Evolutionary conservation across 352 stramenopile genomes (phyloP).

Genomic region (Globisporangium nodosum): DNA sequence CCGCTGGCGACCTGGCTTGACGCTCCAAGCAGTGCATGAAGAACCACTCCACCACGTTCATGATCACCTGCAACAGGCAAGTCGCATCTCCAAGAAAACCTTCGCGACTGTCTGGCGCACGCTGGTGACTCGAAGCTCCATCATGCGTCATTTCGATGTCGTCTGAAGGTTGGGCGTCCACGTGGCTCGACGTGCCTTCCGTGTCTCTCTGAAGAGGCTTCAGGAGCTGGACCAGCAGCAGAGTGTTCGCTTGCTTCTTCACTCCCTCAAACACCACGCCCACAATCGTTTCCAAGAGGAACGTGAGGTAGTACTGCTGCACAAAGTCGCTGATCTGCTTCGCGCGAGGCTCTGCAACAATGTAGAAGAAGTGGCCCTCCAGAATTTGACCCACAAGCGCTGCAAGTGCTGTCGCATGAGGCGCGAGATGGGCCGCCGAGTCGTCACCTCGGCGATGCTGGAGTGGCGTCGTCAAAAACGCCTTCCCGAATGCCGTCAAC

Average conservation of each 20-base stretch:
- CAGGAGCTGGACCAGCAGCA: constrained; percentile 64
- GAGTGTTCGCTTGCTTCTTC: constrained; percentile 70
- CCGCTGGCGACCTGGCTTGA: neutral
- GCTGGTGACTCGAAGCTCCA: neutral
- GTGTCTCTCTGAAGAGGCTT: constrained; percentile 24
- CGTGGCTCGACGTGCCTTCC: neutral
- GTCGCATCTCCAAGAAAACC: constrained; percentile 1
- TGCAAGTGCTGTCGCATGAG: constrained; percentile 49
- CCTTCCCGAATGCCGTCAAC: constrained; percentile 57
- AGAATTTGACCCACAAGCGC: constrained; percentile 40
- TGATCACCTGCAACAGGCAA: constrained; percentile 45
- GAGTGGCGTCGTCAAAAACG: constrained; percentile 51
- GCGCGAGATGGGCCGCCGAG: constrained; percentile 37
- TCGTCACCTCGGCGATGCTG: constrained; percentile 71
- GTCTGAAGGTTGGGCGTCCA: constrained; percentile 5
- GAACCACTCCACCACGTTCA: constrained; percentile 41
- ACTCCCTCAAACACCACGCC: constrained; percentile 69
- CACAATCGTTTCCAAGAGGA: constrained; percentile 74
- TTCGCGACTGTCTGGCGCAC: neutral
- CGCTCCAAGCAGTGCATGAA: constrained; percentile 12
- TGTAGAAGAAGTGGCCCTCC: constrained; percentile 44
- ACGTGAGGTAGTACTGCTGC: constrained; percentile 73
- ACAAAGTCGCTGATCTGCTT: constrained; percentile 53
- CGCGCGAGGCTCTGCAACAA: constrained; percentile 28
- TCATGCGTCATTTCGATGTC: constrained; percentile 28